Evolutionary conservation across 2,329 filamentous ascomycete species (phyloP).

Genomic region (Zymoseptoria crescenta): DNA sequence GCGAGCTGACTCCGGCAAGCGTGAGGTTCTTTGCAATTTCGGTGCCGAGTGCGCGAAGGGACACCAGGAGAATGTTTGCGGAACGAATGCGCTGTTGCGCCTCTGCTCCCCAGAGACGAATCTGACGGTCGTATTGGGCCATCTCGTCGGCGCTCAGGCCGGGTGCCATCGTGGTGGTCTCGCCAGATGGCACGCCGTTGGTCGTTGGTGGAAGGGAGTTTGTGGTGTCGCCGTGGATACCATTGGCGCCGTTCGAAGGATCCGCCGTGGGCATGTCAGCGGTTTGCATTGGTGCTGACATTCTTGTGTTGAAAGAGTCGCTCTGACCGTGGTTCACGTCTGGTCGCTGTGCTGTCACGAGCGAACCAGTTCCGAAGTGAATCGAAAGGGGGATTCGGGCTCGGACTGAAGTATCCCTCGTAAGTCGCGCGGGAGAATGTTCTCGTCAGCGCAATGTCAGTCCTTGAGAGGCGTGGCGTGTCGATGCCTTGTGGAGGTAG

Average conservation of each 20-base stretch:
- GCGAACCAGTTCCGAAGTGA: not conserved
- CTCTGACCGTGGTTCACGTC: not conserved
- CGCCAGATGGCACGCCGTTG: conserved; percentile 14
- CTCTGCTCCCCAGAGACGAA: conserved; percentile 92
- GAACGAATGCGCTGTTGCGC: conserved; percentile 83
- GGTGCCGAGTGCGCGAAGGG: conserved; percentile 77
- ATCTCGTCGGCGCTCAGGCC: conserved; percentile 66
- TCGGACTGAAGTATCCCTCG: not conserved
- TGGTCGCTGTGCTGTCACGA: not conserved
- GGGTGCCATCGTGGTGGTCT: conserved; percentile 18
- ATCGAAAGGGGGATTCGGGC: not conserved
- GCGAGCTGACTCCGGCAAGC: conserved; percentile 79
- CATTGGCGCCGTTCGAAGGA: conserved; percentile 4
- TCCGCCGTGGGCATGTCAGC: not conserved
- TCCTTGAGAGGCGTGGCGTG: not conserved
- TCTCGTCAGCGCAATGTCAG: not conserved
- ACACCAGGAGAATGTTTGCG: conserved; percentile 83
- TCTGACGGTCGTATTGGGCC: conserved; percentile 93
- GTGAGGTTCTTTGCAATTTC: conserved; percentile 98
- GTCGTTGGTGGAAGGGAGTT: conserved; percentile 1
- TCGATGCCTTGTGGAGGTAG: not conserved
- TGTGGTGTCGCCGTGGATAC: conserved; percentile 9
- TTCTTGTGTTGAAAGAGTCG: not conserved
- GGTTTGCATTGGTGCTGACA: conserved; percentile 4
- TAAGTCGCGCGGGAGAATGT: not conserved